Base-by-base conservation (phyloP, 805 yeast species). In the Wickerhamomyces ciferrii region DNA sequence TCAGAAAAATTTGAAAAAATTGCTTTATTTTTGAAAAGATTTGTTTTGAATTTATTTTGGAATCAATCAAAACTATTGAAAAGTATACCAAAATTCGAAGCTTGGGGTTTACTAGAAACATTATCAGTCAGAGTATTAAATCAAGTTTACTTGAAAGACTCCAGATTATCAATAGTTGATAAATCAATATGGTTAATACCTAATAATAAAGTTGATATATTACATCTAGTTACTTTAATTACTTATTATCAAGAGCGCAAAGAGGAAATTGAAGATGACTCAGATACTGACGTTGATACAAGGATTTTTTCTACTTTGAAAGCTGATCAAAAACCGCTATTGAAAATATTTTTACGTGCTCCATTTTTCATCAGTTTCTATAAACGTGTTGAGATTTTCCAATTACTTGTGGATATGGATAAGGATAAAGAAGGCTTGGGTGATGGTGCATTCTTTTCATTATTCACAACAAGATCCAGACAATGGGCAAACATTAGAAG, bases 301-400 rank as follows among this genome's bases (percentile, higher is more conserved):
- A 56, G 29, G 23, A 29, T 51, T 15, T 35, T 39, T 4, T 32
- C 39, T 2, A 7, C 52, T 2, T 32, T 53, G 4, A 57, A 50
- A 3, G 44, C 48, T 0, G 58, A 55, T 5, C 19, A 39, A 2
- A 57, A 54, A 19, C 55, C 58, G 1, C 76, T 70, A 49, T 52
- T 77, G 20, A 79, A 76, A 40, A 67, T 91, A 0, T 70, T 87
- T 41, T 69, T 76, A 1, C 74, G 78, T 43, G 68, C 83, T 3
- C 97, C 98, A 3, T 92, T 87, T 59, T 84, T 90, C 67, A 71
- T 92, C 7, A 80, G 87, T 0, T 92, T 92, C 62, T 74, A 75
- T 21, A 75, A 78, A 31, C 71, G 99, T 42, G 97, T 88, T 0
- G 75, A 74, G 43, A 70, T 87, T 1, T 87, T 92, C 59, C 87